Evolutionary conservation across 2,329 filamentous ascomycete species (phyloP).

Genomic region (Venturia carpophila): DNA sequence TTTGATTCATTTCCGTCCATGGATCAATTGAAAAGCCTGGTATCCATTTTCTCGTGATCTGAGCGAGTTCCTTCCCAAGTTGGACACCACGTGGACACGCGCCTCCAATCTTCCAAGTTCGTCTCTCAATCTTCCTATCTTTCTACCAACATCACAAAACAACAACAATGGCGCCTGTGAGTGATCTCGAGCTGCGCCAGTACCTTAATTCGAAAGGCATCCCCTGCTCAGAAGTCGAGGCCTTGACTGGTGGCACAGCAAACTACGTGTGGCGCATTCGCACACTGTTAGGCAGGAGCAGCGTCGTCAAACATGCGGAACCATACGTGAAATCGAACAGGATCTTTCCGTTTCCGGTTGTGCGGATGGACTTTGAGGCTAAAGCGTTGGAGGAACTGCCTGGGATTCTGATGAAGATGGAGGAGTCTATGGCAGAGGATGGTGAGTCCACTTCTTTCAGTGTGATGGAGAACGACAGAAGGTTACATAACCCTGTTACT

Average conservation of each 20-base stretch:
- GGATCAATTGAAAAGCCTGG: no score
- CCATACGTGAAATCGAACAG: conserved; percentile 26
- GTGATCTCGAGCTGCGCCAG: conserved; percentile 4
- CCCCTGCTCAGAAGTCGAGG: conserved; percentile 4
- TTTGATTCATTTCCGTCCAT: no score
- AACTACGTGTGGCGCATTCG: conserved; percentile 32
- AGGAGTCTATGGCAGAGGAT: neutral
- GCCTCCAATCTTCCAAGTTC: neutral
- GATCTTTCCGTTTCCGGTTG: conserved; percentile 25
- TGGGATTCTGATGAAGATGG: conserved; percentile 17
- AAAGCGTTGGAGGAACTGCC: conserved; percentile 24
- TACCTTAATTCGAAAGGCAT: conserved; percentile 17
- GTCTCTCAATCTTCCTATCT: neutral
- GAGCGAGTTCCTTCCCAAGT: neutral
- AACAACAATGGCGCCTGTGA: conserved; percentile 38
- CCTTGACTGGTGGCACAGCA: conserved; percentile 29
- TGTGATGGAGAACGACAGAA: no score
- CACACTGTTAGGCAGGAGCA: conserved; percentile 18
- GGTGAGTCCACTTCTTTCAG: neutral
- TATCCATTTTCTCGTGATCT: neutral
- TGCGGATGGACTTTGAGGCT: conserved; percentile 32
- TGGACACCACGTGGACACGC: neutral
- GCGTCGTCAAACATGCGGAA: conserved; percentile 32
- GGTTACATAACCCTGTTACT: neutral
- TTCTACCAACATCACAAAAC: conserved; percentile 34